phyloP scores from a whole-genome alignment of 1,139 yeast species.

The Lizanozyma gosingica region DNA sequence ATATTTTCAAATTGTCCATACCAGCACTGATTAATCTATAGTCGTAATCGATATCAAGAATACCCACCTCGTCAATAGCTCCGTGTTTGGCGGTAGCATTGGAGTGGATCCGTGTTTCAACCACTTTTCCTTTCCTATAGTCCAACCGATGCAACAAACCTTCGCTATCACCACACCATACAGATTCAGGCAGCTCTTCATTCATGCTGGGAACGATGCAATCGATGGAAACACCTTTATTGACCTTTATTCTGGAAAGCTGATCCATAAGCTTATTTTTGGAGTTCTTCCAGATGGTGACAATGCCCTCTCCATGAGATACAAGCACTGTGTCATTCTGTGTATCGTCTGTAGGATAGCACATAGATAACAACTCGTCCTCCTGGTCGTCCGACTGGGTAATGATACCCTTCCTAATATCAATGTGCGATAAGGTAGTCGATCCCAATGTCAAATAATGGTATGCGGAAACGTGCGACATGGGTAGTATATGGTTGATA shows the following conservation, averaged over 20 bases:
- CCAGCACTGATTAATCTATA: conserved; percentile 77
- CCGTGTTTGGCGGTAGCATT: conserved; percentile 32
- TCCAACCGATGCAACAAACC: conserved; percentile 70
- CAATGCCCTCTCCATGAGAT: conserved; percentile 87
- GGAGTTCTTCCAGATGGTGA: conserved; percentile 79
- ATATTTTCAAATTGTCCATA: conserved; percentile 69
- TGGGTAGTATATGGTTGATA: conserved; percentile 61
- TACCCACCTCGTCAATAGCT: conserved; percentile 52
- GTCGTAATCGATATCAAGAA: conserved; percentile 69
- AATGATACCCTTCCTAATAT: conserved; percentile 60
- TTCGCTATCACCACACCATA: conserved; percentile 82
- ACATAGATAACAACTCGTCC: conserved; percentile 75
- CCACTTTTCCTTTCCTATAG: conserved; percentile 52
- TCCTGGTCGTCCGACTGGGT: conserved; percentile 81
- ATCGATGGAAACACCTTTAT: conserved; percentile 70
- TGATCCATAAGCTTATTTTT: conserved; percentile 68
- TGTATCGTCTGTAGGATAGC: conserved; percentile 53
- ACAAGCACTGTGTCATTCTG: conserved; percentile 58
- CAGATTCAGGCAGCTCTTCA: conserved; percentile 49
- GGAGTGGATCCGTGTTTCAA: conserved; percentile 62
- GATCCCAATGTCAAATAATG: conserved; percentile 78
- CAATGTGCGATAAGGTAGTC: conserved; percentile 73
- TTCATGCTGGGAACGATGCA: conserved; percentile 69
- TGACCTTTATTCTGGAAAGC: conserved; percentile 64
- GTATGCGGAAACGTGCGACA: conserved; percentile 65